Conservation (phyloP, 2,329 filamentous ascomycete genomes). For the Diaporthe vaccinii region DNA sequence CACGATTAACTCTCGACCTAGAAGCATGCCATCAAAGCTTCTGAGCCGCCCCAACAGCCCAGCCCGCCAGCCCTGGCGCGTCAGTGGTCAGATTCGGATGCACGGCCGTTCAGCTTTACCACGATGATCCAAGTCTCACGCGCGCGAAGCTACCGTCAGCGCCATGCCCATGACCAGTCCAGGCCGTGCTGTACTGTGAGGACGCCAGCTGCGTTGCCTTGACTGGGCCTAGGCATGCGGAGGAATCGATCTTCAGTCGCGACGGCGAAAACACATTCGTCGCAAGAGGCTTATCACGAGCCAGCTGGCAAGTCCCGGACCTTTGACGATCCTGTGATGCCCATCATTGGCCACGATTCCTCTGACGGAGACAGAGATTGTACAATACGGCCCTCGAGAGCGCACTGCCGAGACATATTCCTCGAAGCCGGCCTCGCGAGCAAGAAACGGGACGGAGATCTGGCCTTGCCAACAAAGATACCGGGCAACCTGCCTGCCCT, state of each 20-base stretch:
- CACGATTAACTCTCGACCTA: slow-evolving; percentile 27
- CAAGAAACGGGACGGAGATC: not conserved
- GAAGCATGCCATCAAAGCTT: slow-evolving; percentile 33
- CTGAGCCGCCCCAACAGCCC: slow-evolving; percentile 21
- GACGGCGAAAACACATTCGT: slow-evolving; percentile 18
- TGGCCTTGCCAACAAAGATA: not conserved
- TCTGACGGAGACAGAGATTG: not conserved
- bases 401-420: not conserved
- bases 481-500: not conserved
- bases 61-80: slow-evolving; percentile 23
- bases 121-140: slow-evolving; percentile 27
- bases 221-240: not conserved
- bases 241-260: slow-evolving; percentile 28
- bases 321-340: not conserved
- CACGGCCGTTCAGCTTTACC: slow-evolving; percentile 35
- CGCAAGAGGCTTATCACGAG: not conserved
- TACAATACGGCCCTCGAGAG: not conserved
- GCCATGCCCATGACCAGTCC: not conserved
- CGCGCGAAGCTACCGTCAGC: slow-evolving; percentile 22
- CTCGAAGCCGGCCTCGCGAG: not conserved
- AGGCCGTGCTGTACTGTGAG: not conserved
- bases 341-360: not conserved
- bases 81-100: slow-evolving; percentile 29
- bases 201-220: slow-evolving; percentile 4
- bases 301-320: slow-evolving; percentile 6